Base-by-base conservation (phyloP, 371 early-diverging fungal genomes). In the Mortierella sp. region DNA sequence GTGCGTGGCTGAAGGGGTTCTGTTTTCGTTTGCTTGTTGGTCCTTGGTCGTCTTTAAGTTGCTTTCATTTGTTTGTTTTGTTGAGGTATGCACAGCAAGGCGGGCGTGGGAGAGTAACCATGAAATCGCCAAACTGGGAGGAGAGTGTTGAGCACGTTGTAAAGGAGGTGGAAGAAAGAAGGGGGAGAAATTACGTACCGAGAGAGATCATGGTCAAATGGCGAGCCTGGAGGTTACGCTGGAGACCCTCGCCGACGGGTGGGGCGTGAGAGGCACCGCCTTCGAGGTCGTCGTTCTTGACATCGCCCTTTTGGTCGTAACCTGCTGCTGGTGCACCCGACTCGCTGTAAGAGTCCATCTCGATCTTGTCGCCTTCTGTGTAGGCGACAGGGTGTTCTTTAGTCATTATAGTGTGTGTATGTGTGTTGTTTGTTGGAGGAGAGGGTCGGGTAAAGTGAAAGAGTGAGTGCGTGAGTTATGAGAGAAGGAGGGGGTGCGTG, bases 191-290 rank as follows among this genome's bases (percentile, higher is more conserved):
- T 9, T 28, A 26, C 84, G 75, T 81, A 83, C 94, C 94, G 28
- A 95, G 90, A 61, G 95, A 93, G 77, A 96, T 95, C 96, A 96
- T 96, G 75, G 93, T 90, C 83, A 96, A 91, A 82, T 96, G 96
- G 48, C 96, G 90, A 72, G 94, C 91, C 76, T 88, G 89, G 54
- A 96, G 88, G 74, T 90, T 90, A 54, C 96, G 92, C 77, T 95
- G 90, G 19, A 93, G 89, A 16, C 82, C 82, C 48, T 72, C 1
- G 43, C 74, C 75, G 14, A 69, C 77, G 13, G 71, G 69, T 9
- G 54, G 74, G 34, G 72, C 37, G 19, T 37, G 76, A 26, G 78
- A 76, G 14, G 72, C 28, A 11, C 26, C 28, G 11, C 34, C 34
- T 61, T 61, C 61, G 37, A 31, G 14, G 59, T 59, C 61, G 59